Base-by-base conservation (phyloP, 805 yeast genomes). In the Ogataea ganodermae region DNA sequence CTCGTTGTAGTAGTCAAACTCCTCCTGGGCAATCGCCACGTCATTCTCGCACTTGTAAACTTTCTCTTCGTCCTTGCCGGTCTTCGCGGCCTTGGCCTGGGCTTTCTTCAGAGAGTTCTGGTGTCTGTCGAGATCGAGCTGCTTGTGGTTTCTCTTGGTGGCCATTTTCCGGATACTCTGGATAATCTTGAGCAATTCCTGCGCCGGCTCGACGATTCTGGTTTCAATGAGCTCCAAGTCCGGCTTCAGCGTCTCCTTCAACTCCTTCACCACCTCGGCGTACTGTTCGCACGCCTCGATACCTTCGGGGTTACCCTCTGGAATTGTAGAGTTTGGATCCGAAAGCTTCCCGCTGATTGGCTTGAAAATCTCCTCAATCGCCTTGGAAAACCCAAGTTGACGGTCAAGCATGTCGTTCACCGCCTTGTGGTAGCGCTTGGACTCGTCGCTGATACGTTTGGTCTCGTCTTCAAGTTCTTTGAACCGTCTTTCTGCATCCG, bases 281-380 rank as follows among this genome's bases (percentile, higher is more conserved):
- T 91, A 94, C 65, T 86, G 96, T 62, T 87, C 96, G 60, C 95
- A 81, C 1, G 99, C 99, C 61, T 86, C 83, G 56, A 94, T 89
- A 58, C 98, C 99, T 44, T 94, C 96, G 3, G 97, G 97, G 62
- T 91, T 91, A 57, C 95, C 97, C 65, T 94, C 99, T 0, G 91
- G 91, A 39, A 81, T 78, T 2, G 89, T 68, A 6, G 94, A 80
- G 62, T 84, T 87, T 6, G 97, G 97, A 65, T 94, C 98, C 13
- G 94, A 83, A 64, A 87, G 74, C 52, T 90, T 83, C 35, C 99
- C 99, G 46, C 94, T 83, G 51, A 94, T 94, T 1, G 99, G 99
- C 69, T 92, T 89, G 72, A 90, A 94, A 50, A 94, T 86, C 63
- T 91, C 97, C 66, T 91, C 97, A 69, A 94, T 89, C 3, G 96